Percentiles rank a stretch among this genome's conserved stretches.
Evolutionary conservation across 371 early-diverging fungal species (phyloP).

Genomic region (Rhizopus sp.): DNA sequence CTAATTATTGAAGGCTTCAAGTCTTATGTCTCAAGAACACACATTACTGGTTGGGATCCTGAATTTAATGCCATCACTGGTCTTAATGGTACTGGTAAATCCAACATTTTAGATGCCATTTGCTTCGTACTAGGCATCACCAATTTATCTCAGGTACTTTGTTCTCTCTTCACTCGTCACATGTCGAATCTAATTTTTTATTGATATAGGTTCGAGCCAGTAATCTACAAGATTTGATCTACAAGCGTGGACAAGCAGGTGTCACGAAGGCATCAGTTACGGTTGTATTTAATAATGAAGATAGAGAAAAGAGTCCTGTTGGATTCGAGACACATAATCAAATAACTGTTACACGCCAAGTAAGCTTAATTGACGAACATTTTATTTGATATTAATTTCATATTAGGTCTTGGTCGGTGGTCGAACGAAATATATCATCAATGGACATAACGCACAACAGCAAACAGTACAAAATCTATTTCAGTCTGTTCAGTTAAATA

Average conservation of each 20-base stretch:
- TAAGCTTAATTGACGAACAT: constrained; percentile 33
- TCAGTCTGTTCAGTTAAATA: constrained; percentile 96
- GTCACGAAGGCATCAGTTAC: constrained; percentile 96
- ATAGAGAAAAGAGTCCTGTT: constrained; percentile 83
- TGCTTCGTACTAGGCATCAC: constrained; percentile 99
- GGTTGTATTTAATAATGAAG: constrained; percentile 94
- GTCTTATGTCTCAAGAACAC: constrained; percentile 94
- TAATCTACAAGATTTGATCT: constrained; percentile 95
- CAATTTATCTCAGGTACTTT: constrained; percentile 76
- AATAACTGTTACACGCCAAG: constrained; percentile 95
- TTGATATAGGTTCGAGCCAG: constrained; percentile 88
- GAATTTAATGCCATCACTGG: constrained; percentile 99
- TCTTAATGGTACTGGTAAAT: constrained; percentile 99
- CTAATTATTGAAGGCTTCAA: constrained; percentile 98
- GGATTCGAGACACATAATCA: constrained; percentile 89
- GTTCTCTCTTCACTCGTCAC: not conserved
- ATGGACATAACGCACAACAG: constrained; percentile 91
- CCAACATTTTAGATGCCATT: constrained; percentile 99
- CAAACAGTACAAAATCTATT: constrained; percentile 91
- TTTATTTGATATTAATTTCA: not conserved
- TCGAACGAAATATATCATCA: constrained; percentile 95
- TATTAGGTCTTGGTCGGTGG: constrained; percentile 85
- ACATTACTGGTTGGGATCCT: constrained; percentile 95
- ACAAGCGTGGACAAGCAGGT: constrained; percentile 98
- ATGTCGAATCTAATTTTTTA: no score